Evolutionary conservation across 495 filamentous ascomycete species (phyloP), one percentile per base, ranked within the genome.

Genomic region (Neurospora discreta): DNA sequence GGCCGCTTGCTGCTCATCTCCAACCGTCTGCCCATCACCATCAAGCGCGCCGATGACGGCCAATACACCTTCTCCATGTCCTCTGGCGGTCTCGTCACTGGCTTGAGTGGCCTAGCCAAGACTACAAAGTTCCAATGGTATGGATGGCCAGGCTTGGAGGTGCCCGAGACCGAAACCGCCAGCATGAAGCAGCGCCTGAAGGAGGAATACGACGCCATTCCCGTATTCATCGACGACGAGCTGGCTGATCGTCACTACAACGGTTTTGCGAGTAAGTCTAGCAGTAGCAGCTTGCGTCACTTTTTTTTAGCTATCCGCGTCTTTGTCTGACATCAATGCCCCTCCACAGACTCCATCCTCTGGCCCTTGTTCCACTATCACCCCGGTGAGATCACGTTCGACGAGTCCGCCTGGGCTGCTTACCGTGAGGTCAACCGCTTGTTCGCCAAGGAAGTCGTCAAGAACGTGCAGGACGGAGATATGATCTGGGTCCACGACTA

Each of bases 361-460:
- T 98, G 95, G 95, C 95, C 95, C 5, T 89, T 97, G 15, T 93
- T 98, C 78, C 95, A 97, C 83, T 98, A 97, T 81, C 94, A 97
- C 77, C 92, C 93, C 15, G 93, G 93, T 68, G 95, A 98, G 83
- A 93, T 97, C 69, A 91, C 87, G 42, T 97, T 97, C 80, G 89
- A 95, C 77, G 93, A 97, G 79, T 89, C 86, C 9, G 88, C 92
- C 5, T 97, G 95, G 94, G 83, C 88, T 26, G 93, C 93, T 44
- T 98, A 98, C 84, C 85, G 85, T 68, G 89, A 93, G 73, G 94
- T 94, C 23, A 98, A 97, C 76, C 87, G 88, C 60, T 79, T 93
- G 18, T 98, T 98, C 75, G 95, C 95, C 26, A 90, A 92, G 80
- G 85, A 87, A 0, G 86, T 98, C 70, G 85, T 89, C 9, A 86